Base-by-base conservation (phyloP, 257 asterid species). In the Solanum virginianum region DNA sequence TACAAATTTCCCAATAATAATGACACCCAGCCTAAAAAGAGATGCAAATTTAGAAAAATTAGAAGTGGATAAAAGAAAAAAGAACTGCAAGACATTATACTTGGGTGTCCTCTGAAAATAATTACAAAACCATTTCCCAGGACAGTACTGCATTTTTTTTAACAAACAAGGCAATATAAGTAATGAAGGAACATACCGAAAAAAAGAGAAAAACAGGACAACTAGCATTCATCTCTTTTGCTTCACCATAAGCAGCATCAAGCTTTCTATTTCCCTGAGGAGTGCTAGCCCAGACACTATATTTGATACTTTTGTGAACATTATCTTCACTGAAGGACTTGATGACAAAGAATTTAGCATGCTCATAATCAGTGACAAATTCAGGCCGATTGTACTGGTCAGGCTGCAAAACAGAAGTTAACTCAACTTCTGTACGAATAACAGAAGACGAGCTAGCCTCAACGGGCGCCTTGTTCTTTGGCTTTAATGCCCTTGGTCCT, bases 261-360 rank as follows among this genome's bases (percentile, higher is more conserved):
- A 97, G 92, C 82, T 97, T 97, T 85, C 97, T 90, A 91, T 97
- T 97, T 80, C 99, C 99, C 83, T 93, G 98, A 29, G 98, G 94
- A 14, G 99, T 97, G 92, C 99, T 97, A 71, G 99, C 96, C 99
- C 99, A 97, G 80, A 94, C 92, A 57, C 88, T 91, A 88, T 97
- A 97, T 87, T 97, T 97, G 79, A 97, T 95, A 88, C 99, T 97
- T 89, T 92, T 95, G 88, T 97, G 99, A 89, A 97, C 90, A 87
- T 97, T 97, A 87, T 97, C 99, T 88, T 97, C 99, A 43, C 98
- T 97, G 91, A 97, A 97, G 87, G 99, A 97, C 91, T 97, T 97
- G 14, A 97, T 97, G 62, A 97, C 98, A 83, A 94, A 95, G 84
- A 97, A 97, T 77, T 94, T 97, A 54, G 98, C 98, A 56, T 80